A percentile compares a stretch with the other conserved stretches of the same genome.
phyloP scores from a whole-genome alignment of 805 yeast species.

The Starmerella asiatica region DNA sequence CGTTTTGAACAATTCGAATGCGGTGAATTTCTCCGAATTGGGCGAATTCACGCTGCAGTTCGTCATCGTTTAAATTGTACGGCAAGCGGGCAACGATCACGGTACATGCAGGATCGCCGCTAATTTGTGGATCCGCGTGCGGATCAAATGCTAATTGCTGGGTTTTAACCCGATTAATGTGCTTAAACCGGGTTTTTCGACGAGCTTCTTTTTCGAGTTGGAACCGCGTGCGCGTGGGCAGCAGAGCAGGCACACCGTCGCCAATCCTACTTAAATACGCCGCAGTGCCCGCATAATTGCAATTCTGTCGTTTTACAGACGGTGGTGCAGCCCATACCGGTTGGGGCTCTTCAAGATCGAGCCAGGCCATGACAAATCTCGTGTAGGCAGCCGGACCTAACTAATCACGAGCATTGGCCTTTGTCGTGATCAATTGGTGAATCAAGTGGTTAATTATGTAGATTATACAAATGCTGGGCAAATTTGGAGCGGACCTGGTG shows the following conservation, averaged over 20 bases:
- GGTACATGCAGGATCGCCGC: constrained; percentile 65
- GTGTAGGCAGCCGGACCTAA: too few relatives aligned
- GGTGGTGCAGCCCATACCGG: constrained; percentile 5
- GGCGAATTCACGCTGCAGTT: constrained; percentile 47
- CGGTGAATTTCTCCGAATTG: constrained; percentile 60
- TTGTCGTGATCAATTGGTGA: neutral
- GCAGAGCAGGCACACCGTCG: neutral
- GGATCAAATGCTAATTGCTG: constrained; percentile 39
- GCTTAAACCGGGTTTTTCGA: constrained; percentile 7
- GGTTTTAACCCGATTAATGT: constrained; percentile 20
- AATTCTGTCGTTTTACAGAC: too few relatives aligned
- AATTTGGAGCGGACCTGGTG: too few relatives aligned
- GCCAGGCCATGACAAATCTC: neutral
- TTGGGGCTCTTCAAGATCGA: neutral
- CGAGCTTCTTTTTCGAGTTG: constrained; percentile 25
- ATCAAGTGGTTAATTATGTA: neutral
- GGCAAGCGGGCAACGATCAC: constrained; percentile 64
- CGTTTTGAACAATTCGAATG: constrained; percentile 44
- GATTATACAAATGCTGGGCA: too few relatives aligned
- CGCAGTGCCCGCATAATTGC: too few relatives aligned
- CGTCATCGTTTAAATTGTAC: constrained; percentile 51
- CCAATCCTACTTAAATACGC: neutral
- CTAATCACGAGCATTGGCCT: neutral
- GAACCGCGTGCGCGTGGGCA: constrained; percentile 26
- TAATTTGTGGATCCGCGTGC: constrained; percentile 39